Percentiles rank a stretch among this genome's conserved stretches.
Evolutionary conservation across 1,139 yeast species (phyloP).

Genomic region (Nakaseomyces sp.): DNA sequence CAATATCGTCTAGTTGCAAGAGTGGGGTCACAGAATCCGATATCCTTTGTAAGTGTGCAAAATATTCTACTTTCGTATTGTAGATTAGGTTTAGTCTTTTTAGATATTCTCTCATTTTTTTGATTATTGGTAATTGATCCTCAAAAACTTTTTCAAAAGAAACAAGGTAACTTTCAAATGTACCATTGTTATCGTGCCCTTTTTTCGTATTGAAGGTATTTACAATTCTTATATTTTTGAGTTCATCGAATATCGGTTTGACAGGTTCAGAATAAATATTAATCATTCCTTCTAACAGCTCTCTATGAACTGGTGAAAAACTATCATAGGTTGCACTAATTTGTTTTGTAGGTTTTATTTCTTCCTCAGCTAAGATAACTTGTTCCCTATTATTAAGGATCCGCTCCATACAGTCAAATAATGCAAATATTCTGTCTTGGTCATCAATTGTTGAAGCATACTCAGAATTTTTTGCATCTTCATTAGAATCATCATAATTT

Average conservation of each 20-base stretch:
- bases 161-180: conserved; percentile 21
- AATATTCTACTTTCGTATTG: conserved; percentile 72
- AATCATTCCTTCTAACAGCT: conserved; percentile 14
- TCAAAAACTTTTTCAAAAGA: conserved; percentile 19
- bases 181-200: conserved; percentile 5
- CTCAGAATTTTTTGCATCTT: conserved; percentile 54
- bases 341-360: conserved; percentile 15
- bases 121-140: conserved; percentile 11
- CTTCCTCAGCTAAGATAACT: conserved; percentile 34
- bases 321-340: conserved; percentile 14
- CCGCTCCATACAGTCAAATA: conserved; percentile 53
- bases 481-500: conserved; percentile 38
- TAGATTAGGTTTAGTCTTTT: conserved; percentile 54
- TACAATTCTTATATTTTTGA: conserved; percentile 24
- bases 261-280: conserved; percentile 23
- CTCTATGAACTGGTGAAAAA: conserved; percentile 21
- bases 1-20: conserved; percentile 18
- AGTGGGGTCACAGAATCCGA: conserved; percentile 59
- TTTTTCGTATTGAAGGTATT: conserved; percentile 9
- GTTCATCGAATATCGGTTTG: conserved; percentile 23
- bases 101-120: conserved; percentile 34
- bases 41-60: conserved; percentile 71
- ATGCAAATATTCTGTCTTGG: conserved; percentile 62
- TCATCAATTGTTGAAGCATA: conserved; percentile 62
- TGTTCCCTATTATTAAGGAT: conserved; percentile 50